Percentiles rank a stretch among this genome's conserved stretches.
Evolutionary conservation across 2,329 filamentous ascomycete genomes (phyloP).

Genomic region (Colletotrichum sp.): DNA sequence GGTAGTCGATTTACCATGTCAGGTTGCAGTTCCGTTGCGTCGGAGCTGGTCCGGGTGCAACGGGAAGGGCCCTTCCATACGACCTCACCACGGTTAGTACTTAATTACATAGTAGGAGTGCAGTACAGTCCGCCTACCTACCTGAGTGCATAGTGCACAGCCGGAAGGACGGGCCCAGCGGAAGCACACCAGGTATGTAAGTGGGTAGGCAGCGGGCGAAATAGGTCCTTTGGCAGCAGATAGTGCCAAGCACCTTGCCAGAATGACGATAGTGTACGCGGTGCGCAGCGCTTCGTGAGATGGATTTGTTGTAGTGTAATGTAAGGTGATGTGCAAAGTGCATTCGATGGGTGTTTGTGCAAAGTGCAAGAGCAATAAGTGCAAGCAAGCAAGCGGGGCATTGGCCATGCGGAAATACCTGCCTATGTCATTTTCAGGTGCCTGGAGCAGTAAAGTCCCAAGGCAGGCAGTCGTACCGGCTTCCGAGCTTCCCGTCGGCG

Average conservation of each 20-base stretch:
- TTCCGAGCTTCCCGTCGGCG: neutral
- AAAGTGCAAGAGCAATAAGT: neutral
- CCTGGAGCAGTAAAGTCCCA: neutral
- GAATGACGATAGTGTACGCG: neutral
- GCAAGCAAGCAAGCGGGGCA: neutral
- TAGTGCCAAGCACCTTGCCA: neutral
- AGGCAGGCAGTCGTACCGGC: neutral
- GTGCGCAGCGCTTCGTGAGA: neutral
- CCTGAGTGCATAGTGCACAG: neutral
- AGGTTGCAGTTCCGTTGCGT: neutral
- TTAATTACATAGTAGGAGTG: neutral
- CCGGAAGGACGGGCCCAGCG: neutral
- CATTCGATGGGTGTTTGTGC: neutral
- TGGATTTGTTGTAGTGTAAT: neutral
- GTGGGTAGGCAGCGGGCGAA: neutral
- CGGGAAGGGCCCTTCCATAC: neutral
- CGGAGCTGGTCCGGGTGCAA: constrained; percentile 1
- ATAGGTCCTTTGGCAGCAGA: neutral
- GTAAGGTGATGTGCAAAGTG: neutral
- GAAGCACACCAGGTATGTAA: neutral
- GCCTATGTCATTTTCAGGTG: no score
- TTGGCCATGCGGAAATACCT: neutral
- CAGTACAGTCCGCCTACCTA: neutral
- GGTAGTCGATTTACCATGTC: neutral
- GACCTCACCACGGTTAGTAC: neutral